Evolutionary conservation across 345 rosid species (phyloP).

Genomic region (Trapa incisa): DNA sequence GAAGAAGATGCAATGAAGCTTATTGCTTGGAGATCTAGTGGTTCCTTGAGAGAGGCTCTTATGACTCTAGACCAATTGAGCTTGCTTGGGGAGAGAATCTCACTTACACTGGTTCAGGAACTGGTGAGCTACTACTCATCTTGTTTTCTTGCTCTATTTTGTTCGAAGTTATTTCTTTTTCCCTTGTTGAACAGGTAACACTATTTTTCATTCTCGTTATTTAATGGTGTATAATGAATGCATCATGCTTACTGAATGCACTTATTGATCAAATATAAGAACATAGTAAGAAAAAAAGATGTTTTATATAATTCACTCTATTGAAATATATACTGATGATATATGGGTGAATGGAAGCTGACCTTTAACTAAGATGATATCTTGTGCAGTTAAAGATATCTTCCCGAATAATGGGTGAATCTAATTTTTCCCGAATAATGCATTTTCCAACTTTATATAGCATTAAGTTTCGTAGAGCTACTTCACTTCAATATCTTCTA

Average conservation of each 20-base stretch:
- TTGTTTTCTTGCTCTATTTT: neutral
- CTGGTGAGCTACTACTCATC: conserved; percentile 36
- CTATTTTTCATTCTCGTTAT: neutral
- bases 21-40: conserved; percentile 87
- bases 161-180: neutral
- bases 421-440: too few relatives aligned
- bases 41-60: conserved; percentile 88
- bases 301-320: too few relatives aligned
- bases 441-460: too few relatives aligned
- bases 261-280: too few relatives aligned
- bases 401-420: too few relatives aligned
- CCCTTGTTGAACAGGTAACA: neutral
- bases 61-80: conserved; percentile 94
- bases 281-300: too few relatives aligned
- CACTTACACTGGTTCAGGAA: conserved; percentile 82
- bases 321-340: too few relatives aligned
- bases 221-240: neutral
- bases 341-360: too few relatives aligned
- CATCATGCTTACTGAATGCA: neutral
- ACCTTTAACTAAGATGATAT: too few relatives aligned
- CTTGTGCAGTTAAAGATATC: too few relatives aligned
- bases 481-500: too few relatives aligned
- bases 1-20: conserved; percentile 74
- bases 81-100: conserved; percentile 80
- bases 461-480: too few relatives aligned